Evolutionary conservation across 495 filamentous ascomycete species (phyloP).

Genomic region (Tuber umbilicatum): DNA sequence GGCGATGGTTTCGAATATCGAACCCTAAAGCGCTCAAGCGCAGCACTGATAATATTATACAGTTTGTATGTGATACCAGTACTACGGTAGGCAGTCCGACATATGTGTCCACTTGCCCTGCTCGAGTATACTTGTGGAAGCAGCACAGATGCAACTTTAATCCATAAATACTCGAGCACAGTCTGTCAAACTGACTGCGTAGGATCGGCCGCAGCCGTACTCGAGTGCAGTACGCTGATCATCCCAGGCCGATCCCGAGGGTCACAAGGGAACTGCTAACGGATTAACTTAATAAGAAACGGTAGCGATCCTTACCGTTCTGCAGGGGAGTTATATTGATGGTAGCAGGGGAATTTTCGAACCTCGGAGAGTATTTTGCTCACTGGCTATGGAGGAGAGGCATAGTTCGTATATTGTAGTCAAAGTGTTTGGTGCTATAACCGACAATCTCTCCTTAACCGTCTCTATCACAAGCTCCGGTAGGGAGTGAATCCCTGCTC

Average conservation of each 20-base stretch:
- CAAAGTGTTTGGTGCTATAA: not conserved
- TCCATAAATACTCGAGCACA: not conserved
- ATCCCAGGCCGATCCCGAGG: not conserved
- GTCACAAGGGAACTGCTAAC: not conserved
- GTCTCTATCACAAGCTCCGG: not conserved
- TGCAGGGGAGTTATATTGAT: not conserved
- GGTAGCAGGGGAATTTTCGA: not conserved
- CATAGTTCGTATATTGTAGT: too few relatives aligned
- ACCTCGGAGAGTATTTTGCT: not conserved
- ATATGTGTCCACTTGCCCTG: not conserved
- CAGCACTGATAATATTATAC: not conserved
- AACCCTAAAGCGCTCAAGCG: not conserved
- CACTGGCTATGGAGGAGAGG: not conserved
- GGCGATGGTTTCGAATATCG: not conserved
- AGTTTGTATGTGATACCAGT: not conserved
- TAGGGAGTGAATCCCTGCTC: not conserved
- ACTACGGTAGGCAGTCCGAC: not conserved
- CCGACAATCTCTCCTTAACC: not conserved
- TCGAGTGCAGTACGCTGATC: not conserved
- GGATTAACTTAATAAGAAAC: not conserved
- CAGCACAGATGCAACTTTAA: not conserved
- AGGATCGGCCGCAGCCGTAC: not conserved
- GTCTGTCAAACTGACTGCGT: not conserved
- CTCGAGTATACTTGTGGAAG: not conserved
- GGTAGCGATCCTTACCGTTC: not conserved